These are phyloP conservation scores for Macrotyloma uniflorum DNA, from an alignment of 306 rosid genomes.

Conservation along the genomic window DNA sequence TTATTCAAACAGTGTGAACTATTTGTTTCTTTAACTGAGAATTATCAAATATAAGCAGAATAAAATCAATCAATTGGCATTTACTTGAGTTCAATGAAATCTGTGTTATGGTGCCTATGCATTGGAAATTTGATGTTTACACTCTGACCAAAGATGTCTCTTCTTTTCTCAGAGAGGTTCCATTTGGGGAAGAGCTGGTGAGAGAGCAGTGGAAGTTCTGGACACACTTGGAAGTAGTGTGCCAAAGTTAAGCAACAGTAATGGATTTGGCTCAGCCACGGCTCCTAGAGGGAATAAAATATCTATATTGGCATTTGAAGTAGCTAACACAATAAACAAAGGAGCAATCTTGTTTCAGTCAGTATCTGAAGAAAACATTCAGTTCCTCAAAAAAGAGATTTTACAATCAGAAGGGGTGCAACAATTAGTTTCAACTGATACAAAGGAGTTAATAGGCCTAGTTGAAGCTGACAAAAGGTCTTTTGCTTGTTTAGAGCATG, in stretches of 20 bases:
- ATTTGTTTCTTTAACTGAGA: not conserved
- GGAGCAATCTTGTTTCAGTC: conserved; percentile 72
- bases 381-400: conserved; percentile 66
- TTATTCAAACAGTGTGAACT: not conserved
- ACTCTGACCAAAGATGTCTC: conserved; percentile 22
- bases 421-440: conserved; percentile 67
- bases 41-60: not conserved
- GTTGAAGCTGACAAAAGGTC: conserved; percentile 91
- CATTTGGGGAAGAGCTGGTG: conserved; percentile 64
- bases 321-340: conserved; percentile 84
- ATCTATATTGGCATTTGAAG: conserved; percentile 90
- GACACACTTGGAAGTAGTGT: conserved; percentile 75
- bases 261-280: conserved; percentile 49
- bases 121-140: conserved; percentile 2
- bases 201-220: conserved; percentile 71
- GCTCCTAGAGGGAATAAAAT: conserved; percentile 60
- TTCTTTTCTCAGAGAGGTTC: conserved; percentile 52
- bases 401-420: conserved; percentile 67
- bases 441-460: conserved; percentile 64
- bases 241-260: conserved; percentile 53
- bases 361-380: conserved; percentile 76
- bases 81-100: not conserved
- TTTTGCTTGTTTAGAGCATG: conserved; percentile 26
- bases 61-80: not conserved
- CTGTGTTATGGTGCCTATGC: not conserved